Evolutionary conservation across 805 yeast species (phyloP).

Genomic region (Suhomyces xylopsoci): DNA sequence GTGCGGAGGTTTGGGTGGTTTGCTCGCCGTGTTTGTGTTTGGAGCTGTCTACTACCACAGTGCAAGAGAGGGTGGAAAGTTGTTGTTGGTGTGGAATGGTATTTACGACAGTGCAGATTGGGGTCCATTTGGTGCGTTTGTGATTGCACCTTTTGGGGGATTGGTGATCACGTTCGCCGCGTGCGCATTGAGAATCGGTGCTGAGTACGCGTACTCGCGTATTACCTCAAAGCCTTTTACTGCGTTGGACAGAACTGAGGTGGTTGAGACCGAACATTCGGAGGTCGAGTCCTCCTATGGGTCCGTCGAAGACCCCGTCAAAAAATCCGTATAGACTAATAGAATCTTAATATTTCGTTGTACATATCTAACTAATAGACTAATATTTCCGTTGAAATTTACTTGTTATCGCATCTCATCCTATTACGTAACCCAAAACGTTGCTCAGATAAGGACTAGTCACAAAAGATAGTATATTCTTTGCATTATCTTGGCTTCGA

Average conservation of each 20-base stretch:
- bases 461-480: not conserved
- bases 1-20: constrained; percentile 80
- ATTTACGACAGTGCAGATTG: constrained; percentile 74
- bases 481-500: not conserved
- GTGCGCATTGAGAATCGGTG: constrained; percentile 47
- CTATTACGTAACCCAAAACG: not conserved
- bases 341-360: not conserved
- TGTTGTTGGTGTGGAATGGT: constrained; percentile 76
- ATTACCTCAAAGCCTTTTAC: constrained; percentile 39
- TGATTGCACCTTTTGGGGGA: constrained; percentile 84
- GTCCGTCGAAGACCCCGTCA: constrained; percentile 15
- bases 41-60: constrained; percentile 75
- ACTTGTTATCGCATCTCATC: not conserved
- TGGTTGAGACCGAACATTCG: constrained; percentile 13
- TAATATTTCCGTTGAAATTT: not conserved
- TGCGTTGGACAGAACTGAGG: constrained; percentile 41
- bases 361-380: too few species aligned
- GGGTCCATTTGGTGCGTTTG: constrained; percentile 95
- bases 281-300: constrained; percentile 12
- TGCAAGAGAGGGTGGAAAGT: constrained; percentile 73
- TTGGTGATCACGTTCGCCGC: constrained; percentile 53
- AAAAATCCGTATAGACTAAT: constrained; percentile 1
- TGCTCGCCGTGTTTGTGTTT: constrained; percentile 74
- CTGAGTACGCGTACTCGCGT: constrained; percentile 29
- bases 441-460: not conserved